Evolutionary conservation across 441 rosid species (phyloP).

Genomic region (Populus trichocarpa): DNA sequence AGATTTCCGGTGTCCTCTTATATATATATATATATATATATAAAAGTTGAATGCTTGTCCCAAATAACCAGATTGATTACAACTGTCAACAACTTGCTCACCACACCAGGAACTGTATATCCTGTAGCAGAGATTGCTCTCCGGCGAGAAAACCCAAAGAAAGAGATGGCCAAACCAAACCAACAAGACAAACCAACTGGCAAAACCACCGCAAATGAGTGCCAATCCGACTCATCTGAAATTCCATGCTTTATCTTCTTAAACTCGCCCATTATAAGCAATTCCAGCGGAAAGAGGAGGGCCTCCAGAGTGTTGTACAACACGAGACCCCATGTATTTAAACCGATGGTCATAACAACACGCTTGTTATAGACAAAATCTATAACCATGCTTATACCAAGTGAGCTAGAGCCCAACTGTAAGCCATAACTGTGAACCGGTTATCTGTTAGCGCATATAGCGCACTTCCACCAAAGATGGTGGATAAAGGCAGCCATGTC

Average conservation of each 20-base stretch:
- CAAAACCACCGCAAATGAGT: no score
- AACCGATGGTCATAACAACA: constrained; percentile 89
- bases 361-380: constrained; percentile 88
- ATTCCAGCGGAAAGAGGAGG: constrained; percentile 80
- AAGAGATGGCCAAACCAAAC: no score
- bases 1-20: no score
- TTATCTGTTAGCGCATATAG: constrained; percentile 83
- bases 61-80: no score
- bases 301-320: constrained; percentile 94
- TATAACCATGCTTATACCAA: constrained; percentile 71
- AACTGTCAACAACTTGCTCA: no score
- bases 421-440: constrained; percentile 75
- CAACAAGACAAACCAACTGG: no score
- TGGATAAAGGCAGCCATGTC: constrained; percentile 73
- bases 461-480: constrained; percentile 82
- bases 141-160: no score
- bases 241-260: constrained; percentile 21
- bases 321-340: constrained; percentile 91
- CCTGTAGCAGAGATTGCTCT: no score
- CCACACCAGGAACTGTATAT: no score
- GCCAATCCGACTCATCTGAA: no score
- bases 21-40: no score
- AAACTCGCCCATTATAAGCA: constrained; percentile 87
- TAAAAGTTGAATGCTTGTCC: no score
- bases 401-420: constrained; percentile 87